Base-by-base conservation (phyloP, 192 early-diverging fungal species). In the Chytriomyces sp. region DNA sequence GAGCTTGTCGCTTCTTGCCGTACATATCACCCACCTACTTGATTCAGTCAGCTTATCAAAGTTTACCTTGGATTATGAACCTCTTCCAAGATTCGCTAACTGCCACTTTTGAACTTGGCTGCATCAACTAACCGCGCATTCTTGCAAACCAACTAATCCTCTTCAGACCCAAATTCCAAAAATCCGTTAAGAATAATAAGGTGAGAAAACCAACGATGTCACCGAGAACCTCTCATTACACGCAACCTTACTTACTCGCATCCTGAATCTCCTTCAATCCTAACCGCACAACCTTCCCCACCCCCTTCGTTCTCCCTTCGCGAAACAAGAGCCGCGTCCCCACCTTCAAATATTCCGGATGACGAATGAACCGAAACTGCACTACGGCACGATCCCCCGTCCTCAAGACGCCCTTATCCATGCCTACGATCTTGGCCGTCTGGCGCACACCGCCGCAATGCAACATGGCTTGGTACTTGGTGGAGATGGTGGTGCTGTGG, bases 401-500 rank as follows among this genome's bases (percentile, higher is more conserved):
- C 33, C 95, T 84, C 77, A 97, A 76, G 5, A 93, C 83, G 37
- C 78, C 78, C n/a, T 85, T 83, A 56, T 92, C 86, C 83, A 93
- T 78, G 0, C 88, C 82, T 39, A 93, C 77, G n/a, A 97, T 91
- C 39, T 89, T 84, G 0, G 93, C 95, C 0, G 95, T 94, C 78
- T 97, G 95, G 19, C 94, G 84, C 6, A 91, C 55, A 85, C 85
- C 75, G 0, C 94, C 93, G 67, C 93, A 96, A 65, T 97, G 95
- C 55, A 97, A 70, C 95, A 97, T 97, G 3, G 95, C 94, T 81
- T 97, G 95, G 78, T 97, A 97, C 63, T 91, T 91, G 59, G 85
- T 82, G 14, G 87, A 87, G 64, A 97, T 97, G 5, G 95, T 97
- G 0, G 95, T 95, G 34, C 91, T 91, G 75, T 96, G 94, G 74